These are phyloP conservation scores for Globisporangium solare DNA, from an alignment of 352 stramenopile genomes.

Conservation along the genomic window DNA sequence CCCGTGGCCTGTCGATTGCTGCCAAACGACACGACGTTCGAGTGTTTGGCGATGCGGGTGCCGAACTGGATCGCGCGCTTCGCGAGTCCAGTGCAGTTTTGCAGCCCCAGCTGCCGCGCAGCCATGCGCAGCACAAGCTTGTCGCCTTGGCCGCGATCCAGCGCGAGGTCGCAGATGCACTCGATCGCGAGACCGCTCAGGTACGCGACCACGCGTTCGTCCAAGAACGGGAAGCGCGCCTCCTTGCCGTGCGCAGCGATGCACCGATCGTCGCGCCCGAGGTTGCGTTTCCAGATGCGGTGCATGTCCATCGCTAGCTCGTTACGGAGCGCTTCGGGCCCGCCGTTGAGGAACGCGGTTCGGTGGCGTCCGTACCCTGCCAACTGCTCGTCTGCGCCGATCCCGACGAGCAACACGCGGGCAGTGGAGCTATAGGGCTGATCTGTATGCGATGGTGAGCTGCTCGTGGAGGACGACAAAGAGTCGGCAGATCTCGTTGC, in stretches of 20 bases:
- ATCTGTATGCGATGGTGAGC: neutral
- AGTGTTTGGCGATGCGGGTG: constrained; percentile 89
- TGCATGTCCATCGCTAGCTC: constrained; percentile 89
- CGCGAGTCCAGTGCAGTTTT: constrained; percentile 55
- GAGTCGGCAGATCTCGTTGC: too few species aligned
- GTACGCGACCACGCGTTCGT: constrained; percentile 87
- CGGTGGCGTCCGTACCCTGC: constrained; percentile 93
- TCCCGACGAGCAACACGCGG: constrained; percentile 87
- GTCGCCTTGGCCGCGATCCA: constrained; percentile 82
- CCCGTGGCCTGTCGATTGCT: constrained; percentile 54
- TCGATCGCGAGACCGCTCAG: constrained; percentile 62
- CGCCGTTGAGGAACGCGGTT: constrained; percentile 69
- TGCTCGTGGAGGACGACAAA: too few species aligned
- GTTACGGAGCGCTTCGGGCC: constrained; percentile 44
- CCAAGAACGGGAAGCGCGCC: constrained; percentile 93
- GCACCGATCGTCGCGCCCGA: constrained; percentile 94
- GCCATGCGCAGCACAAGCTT: constrained; percentile 89
- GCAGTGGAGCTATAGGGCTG: constrained; percentile 36
- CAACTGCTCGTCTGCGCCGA: constrained; percentile 95
- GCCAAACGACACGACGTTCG: constrained; percentile 37
- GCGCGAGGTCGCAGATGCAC: constrained; percentile 74
- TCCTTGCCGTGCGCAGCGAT: constrained; percentile 91
- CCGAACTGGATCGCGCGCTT: constrained; percentile 96
- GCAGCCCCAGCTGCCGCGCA: constrained; percentile 60
- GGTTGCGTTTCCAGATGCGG: constrained; percentile 94